Conservation (phyloP, 345 rosid genomes). For the Moringa oleifera region DNA sequence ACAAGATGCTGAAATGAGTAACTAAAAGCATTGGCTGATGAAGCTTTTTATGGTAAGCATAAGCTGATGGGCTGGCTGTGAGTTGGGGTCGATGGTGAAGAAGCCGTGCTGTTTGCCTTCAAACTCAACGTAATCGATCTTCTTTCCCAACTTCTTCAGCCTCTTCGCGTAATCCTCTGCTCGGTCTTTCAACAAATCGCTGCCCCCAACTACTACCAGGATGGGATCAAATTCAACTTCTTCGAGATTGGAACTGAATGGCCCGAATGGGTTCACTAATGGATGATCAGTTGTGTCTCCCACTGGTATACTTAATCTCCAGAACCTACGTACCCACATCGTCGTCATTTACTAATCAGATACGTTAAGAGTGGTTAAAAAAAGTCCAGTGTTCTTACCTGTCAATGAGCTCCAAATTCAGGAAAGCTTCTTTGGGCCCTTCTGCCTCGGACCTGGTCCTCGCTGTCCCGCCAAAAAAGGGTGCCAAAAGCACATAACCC, state of each 20-base stretch:
- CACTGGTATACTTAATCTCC: constrained; percentile 73
- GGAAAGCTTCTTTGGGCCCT: constrained; percentile 55
- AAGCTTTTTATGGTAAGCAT: constrained; percentile 37
- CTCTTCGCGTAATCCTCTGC: constrained; percentile 58
- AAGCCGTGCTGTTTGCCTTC: constrained; percentile 67
- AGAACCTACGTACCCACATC: no score
- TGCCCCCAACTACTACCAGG: constrained; percentile 56
- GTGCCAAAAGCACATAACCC: constrained; percentile 73
- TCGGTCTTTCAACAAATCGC: constrained; percentile 67
- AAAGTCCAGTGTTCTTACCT: constrained; percentile 31
- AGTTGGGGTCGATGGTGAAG: constrained; percentile 53
- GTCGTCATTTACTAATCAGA: no score
- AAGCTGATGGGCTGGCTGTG: constrained; percentile 31
- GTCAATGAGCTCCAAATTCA: constrained; percentile 69
- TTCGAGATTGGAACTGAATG: constrained; percentile 46
- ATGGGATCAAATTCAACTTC: constrained; percentile 43
- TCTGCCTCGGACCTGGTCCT: constrained; percentile 64
- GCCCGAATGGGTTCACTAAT: constrained; percentile 78
- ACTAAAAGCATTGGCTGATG: no score
- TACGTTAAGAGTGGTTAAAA: no score
- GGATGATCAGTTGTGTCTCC: constrained; percentile 74
- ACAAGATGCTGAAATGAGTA: no score
- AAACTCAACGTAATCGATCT: constrained; percentile 48
- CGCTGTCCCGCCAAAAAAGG: constrained; percentile 78
- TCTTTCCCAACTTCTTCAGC: constrained; percentile 52